Percentiles rank a stretch among this genome's conserved stretches.
phyloP scores from a whole-genome alignment of 2,329 filamentous ascomycete species.

The Colletotrichum spaethianum region DNA sequence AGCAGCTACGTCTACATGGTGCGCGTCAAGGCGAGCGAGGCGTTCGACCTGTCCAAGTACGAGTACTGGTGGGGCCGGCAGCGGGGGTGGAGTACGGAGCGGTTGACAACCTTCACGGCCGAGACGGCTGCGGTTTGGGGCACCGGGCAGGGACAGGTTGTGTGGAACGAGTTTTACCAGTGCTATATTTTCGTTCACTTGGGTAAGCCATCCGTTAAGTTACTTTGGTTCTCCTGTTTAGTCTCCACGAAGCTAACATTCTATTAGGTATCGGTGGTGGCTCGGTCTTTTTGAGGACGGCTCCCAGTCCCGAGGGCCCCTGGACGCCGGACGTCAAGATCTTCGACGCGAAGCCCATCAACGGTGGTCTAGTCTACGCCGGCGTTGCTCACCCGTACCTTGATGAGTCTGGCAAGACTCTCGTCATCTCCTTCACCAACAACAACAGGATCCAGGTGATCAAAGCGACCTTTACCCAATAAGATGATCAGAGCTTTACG shows the following conservation, averaged over 20 bases:
- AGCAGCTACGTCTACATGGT: conserved; percentile 53
- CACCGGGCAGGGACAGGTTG: conserved; percentile 55
- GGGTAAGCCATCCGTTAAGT: conserved; percentile 20
- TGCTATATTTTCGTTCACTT: conserved; percentile 55
- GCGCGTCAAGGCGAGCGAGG: conserved; percentile 52
- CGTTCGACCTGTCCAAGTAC: conserved; percentile 54
- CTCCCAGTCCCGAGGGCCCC: conserved; percentile 51
- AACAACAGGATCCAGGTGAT: conserved; percentile 56
- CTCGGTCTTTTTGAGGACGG: conserved; percentile 45
- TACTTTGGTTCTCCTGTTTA: neutral
- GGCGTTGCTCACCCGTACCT: conserved; percentile 56
- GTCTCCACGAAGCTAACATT: neutral
- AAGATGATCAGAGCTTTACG: neutral
- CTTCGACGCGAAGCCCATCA: conserved; percentile 51
- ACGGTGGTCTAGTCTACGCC: conserved; percentile 53
- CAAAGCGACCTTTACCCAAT: conserved; percentile 47
- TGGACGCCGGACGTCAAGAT: conserved; percentile 55
- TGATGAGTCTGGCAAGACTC: conserved; percentile 51
- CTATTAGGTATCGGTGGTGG: conserved; percentile 19
- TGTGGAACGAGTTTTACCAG: conserved; percentile 52
- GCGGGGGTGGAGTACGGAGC: conserved; percentile 53
- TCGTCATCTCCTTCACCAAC: conserved; percentile 57
- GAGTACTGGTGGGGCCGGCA: conserved; percentile 58
- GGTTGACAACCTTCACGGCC: conserved; percentile 49
- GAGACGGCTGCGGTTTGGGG: conserved; percentile 57